Evolutionary conservation across 1,284 basidiomycete species (phyloP), one percentile per base, ranked within the genome.

Genomic region (Boletellus deceptivus): DNA sequence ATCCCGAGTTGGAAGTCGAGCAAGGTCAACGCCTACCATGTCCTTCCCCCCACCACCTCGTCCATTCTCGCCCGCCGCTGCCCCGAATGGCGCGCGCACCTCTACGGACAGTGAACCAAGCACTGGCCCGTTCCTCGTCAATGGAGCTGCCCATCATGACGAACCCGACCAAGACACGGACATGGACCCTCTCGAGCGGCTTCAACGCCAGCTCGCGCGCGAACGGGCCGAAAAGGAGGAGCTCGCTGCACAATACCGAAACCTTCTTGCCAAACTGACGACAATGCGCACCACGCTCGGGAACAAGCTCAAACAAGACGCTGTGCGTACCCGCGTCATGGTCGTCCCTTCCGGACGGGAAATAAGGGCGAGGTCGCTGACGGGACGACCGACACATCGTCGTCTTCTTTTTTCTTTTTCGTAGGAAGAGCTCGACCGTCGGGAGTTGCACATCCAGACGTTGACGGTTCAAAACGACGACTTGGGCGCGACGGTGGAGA

Each of bases 281-380:
- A 83, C 86, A 33, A 98, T 99, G 94, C 83, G 95, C 14, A 91
- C 86, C 25, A 92, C 91, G 5, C 77, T 99, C 24, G 94, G 94
- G 36, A 95, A 94, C 63, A 96, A 98, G 69, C 76, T 99, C 50
- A 86, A 90, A 68, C 92, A 97, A 70, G 97, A 99, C 72, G 96
- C 97, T 59, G 95, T 97, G 73, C 67, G 91, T 83, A 3, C 13
- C 25, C 17, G 10, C 25, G 8, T 17, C 25, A 25, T 25, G 25
- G 25, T 2, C 25, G 25, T 25, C 25, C 25, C 25, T 22, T 22
- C 22, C 22, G 22, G 22, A 22, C 22, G 22, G 22, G 2, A 22
- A 22, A 22, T 22, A 22, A 4, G 22, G 22, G 8, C 25, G 25
- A 9, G 25, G 25, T 25, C 25, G 25, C 25, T 25, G 5, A 25